Evolutionary conservation across 192 early-diverging fungal species (phyloP).

Genomic region (Coemansia reversa): DNA sequence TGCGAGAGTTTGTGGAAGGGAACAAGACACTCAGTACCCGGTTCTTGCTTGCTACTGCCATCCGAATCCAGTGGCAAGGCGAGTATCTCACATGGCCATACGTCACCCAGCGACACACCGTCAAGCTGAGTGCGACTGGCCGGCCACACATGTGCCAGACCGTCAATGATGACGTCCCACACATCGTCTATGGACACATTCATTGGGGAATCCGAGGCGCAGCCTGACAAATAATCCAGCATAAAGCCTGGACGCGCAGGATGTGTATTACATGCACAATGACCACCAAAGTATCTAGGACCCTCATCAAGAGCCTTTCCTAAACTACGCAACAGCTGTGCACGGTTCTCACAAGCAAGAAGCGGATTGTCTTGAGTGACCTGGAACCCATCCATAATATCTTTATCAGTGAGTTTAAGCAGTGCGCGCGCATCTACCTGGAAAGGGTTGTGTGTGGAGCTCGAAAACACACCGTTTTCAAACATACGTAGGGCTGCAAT

Average conservation of each 20-base stretch:
- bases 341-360: conserved; percentile 77
- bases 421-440: conserved; percentile 65
- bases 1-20: conserved; percentile 94
- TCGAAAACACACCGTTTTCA: conserved; percentile 73
- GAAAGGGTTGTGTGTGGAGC: conserved; percentile 53
- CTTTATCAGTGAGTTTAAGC: conserved; percentile 23
- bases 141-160: conserved; percentile 84
- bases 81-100: conserved; percentile 77
- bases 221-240: conserved; percentile 72
- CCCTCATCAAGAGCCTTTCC: conserved; percentile 57
- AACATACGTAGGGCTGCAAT: conserved; percentile 87
- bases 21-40: conserved; percentile 55
- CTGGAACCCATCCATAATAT: conserved; percentile 66
- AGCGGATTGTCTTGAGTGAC: conserved; percentile 75
- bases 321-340: conserved; percentile 64
- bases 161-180: conserved; percentile 78
- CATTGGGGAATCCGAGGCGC: conserved; percentile 42
- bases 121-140: conserved; percentile 73
- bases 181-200: conserved; percentile 67
- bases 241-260: conserved; percentile 79
- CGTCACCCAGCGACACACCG: conserved; percentile 82
- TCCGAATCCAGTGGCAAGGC: conserved; percentile 12
- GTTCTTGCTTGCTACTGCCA: conserved; percentile 7
- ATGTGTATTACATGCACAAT: conserved; percentile 26
- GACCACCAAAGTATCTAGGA: conserved; percentile 59